Conservation (phyloP, 257 asterid species). For the Striga asiatica region DNA sequence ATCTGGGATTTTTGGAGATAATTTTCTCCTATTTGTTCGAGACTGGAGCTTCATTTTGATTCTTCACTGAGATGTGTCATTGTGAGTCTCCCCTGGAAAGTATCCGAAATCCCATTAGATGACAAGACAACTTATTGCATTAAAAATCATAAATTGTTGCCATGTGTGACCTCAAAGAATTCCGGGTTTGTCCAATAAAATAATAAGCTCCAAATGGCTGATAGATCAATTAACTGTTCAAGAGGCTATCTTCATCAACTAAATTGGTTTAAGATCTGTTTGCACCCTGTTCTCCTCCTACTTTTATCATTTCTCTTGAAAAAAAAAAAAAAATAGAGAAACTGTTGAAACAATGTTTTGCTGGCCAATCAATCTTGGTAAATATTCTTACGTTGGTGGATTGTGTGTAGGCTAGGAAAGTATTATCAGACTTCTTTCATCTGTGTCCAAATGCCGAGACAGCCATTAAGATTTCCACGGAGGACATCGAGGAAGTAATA, state of each 20-base stretch:
- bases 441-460: conserved; percentile 69
- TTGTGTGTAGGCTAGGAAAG: conserved; percentile 34
- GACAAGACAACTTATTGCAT: not conserved
- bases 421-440: conserved; percentile 37
- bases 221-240: not conserved
- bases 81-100: not conserved
- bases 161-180: not conserved
- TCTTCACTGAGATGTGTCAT: not conserved
- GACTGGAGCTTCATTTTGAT: not conserved
- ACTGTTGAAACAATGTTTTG: not conserved
- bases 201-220: not conserved
- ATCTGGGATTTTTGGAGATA: not conserved
- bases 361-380: not conserved
- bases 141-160: not conserved
- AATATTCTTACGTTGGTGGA: not conserved
- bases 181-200: not conserved
- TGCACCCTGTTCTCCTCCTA: not conserved
- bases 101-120: not conserved
- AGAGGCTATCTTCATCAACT: not conserved
- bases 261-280: not conserved
- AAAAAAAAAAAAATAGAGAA: not conserved
- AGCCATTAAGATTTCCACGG: conserved; percentile 38
- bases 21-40: not conserved
- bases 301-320: not conserved
- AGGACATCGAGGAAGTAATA: conserved; percentile 45